These are phyloP conservation scores for Eucalyptus sideroxylon DNA, from an alignment of 345 rosid species.

Conservation along the genomic window DNA sequence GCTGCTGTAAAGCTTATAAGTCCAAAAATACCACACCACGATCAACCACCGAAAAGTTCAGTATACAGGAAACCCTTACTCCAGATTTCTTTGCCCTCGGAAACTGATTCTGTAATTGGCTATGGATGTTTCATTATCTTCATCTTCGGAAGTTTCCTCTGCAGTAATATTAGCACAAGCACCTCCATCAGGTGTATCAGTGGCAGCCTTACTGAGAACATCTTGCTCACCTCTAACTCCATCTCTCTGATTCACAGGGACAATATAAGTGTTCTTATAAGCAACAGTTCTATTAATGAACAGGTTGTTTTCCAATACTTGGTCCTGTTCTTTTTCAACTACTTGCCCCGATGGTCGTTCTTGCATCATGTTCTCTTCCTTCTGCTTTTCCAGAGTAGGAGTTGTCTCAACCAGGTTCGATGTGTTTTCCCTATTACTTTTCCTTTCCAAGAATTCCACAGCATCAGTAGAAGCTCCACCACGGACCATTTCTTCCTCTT, in stretches of 20 bases:
- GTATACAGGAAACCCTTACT: constrained; percentile 2
- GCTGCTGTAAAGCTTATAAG: background rate
- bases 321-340: constrained; percentile 3
- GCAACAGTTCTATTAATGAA: background rate
- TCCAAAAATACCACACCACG: background rate
- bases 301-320: background rate
- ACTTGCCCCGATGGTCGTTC: background rate
- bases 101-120: background rate
- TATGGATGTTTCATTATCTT: constrained; percentile 9
- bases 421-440: background rate
- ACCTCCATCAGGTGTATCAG: background rate
- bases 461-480: background rate
- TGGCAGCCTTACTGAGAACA: background rate
- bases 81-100: background rate
- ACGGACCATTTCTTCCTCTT: background rate
- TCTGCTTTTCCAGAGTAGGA: background rate
- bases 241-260: background rate
- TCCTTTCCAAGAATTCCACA: background rate
- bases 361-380: background rate
- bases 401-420: background rate
- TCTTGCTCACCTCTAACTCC: constrained; percentile 1
- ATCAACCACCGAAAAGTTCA: background rate
- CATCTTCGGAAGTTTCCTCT: background rate
- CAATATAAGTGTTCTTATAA: background rate
- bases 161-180: constrained; percentile 1